phyloP scores from a whole-genome alignment of 2,329 filamentous ascomycete species.

The Verticillium alfalfae region DNA sequence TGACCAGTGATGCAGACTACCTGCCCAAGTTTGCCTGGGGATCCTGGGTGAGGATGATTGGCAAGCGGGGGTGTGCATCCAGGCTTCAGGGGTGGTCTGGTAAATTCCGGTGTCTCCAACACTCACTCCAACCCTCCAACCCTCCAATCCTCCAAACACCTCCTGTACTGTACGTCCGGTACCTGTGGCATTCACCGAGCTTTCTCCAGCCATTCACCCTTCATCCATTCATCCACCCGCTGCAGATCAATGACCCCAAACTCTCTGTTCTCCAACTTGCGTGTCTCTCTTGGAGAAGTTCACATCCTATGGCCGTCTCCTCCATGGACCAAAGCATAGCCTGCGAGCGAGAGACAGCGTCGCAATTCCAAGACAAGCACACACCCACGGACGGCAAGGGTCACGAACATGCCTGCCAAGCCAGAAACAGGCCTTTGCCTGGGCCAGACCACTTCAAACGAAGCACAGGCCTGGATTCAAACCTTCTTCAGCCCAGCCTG shows the following conservation, averaged over 20 bases:
- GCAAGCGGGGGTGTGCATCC: not conserved
- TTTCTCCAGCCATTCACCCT: not conserved
- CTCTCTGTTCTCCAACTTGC: not conserved
- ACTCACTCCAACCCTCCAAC: not conserved
- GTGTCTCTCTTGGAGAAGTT: not conserved
- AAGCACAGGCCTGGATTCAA: not conserved
- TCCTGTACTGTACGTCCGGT: too few species aligned
- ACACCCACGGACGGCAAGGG: too few species aligned
- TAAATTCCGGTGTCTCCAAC: not conserved
- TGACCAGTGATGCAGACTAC: not conserved
- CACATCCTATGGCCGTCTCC: not conserved
- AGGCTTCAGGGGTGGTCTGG: not conserved
- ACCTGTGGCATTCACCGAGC: not conserved
- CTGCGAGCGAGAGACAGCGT: not conserved
- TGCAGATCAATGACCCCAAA: not conserved
- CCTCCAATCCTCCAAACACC: too few species aligned
- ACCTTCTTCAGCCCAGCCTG: not conserved
- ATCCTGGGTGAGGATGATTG: not conserved
- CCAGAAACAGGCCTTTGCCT: too few species aligned
- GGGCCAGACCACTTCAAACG: not conserved
- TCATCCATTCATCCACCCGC: not conserved
- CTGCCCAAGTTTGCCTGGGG: not conserved
- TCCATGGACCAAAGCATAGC: not conserved
- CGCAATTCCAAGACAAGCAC: too few species aligned
- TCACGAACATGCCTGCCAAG: too few species aligned